Evolutionary conservation across 1,139 yeast genomes (phyloP).

Genomic region (Zygoascus meyerae): DNA sequence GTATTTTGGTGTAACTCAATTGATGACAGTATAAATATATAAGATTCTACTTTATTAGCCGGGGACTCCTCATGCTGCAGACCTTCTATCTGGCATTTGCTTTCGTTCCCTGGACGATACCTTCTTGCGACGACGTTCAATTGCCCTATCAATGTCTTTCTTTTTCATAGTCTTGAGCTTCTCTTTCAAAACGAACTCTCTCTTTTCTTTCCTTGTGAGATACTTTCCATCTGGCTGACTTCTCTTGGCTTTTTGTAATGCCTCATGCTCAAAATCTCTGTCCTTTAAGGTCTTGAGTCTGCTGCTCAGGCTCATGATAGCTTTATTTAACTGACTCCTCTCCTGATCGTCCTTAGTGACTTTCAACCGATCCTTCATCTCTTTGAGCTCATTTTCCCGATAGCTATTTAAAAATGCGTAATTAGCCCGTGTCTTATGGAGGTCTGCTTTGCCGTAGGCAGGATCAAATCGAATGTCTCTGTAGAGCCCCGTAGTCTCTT

Average conservation of each 20-base stretch:
- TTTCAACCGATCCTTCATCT: conserved; percentile 54
- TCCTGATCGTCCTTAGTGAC: conserved; percentile 48
- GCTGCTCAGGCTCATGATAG: conserved; percentile 53
- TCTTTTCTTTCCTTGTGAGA: conserved; percentile 71
- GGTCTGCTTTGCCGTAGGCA: conserved; percentile 79
- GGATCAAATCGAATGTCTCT: conserved; percentile 87
- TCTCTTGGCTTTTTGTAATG: conserved; percentile 45
- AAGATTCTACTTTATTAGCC: no score
- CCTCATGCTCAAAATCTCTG: conserved; percentile 66
- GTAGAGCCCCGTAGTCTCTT: conserved; percentile 41
- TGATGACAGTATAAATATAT: no score
- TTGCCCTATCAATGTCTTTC: conserved; percentile 75
- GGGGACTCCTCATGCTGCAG: no score
- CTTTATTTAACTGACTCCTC: conserved; percentile 41
- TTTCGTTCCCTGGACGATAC: conserved; percentile 86
- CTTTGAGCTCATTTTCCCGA: conserved; percentile 61
- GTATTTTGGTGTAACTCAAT: no score
- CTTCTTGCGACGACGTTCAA: conserved; percentile 93
- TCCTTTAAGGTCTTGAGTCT: conserved; percentile 71
- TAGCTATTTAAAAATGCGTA: conserved; percentile 84
- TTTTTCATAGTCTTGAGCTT: conserved; percentile 81
- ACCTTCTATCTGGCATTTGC: conserved; percentile 46
- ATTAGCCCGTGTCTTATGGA: conserved; percentile 56
- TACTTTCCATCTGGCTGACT: conserved; percentile 51
- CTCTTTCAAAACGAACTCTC: conserved; percentile 81